These are phyloP conservation scores for Sporothrix schenckii DNA, from an alignment of 2,329 filamentous ascomycete species.

Conservation along the genomic window DNA sequence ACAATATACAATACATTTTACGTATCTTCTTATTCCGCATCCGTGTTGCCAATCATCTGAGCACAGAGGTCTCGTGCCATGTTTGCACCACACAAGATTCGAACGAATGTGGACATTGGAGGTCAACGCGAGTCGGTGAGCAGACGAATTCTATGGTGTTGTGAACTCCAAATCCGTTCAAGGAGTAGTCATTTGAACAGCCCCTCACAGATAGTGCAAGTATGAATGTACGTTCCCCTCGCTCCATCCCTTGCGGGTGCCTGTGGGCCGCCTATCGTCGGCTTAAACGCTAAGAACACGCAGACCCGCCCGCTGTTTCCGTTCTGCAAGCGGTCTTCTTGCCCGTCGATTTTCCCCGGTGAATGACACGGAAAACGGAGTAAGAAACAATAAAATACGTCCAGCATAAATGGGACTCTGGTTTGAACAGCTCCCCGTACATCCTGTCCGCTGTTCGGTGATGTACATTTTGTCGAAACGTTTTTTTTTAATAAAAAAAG, in stretches of 20 bases:
- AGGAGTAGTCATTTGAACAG: slow-evolving; percentile 26
- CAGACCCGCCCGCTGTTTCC: slow-evolving; percentile 7
- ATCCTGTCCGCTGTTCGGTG: background rate
- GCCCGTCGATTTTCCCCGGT: background rate
- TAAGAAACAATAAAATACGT: background rate
- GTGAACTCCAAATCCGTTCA: background rate
- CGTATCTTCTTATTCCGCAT: background rate
- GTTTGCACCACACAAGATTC: slow-evolving; percentile 1
- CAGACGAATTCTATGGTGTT: background rate
- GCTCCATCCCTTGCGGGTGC: too few relatives aligned
- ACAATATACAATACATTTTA: slow-evolving; percentile 23
- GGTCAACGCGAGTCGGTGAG: slow-evolving; percentile 24
- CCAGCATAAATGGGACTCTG: too few relatives aligned
- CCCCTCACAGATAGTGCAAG: slow-evolving; percentile 2
- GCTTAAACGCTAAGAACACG: slow-evolving; percentile 33
- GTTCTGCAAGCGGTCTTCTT: background rate
- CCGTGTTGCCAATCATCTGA: background rate
- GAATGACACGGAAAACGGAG: background rate
- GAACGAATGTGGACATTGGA: background rate
- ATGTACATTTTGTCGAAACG: slow-evolving; percentile 17
- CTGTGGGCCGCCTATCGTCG: slow-evolving; percentile 36
- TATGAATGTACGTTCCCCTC: too few relatives aligned
- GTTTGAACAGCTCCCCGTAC: background rate
- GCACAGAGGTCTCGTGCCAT: background rate
- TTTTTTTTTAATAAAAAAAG: background rate